A percentile compares a stretch with the other conserved stretches of the same genome.
phyloP scores from a whole-genome alignment of 1,139 yeast genomes.

The Yamadazyma membranifaciens region DNA sequence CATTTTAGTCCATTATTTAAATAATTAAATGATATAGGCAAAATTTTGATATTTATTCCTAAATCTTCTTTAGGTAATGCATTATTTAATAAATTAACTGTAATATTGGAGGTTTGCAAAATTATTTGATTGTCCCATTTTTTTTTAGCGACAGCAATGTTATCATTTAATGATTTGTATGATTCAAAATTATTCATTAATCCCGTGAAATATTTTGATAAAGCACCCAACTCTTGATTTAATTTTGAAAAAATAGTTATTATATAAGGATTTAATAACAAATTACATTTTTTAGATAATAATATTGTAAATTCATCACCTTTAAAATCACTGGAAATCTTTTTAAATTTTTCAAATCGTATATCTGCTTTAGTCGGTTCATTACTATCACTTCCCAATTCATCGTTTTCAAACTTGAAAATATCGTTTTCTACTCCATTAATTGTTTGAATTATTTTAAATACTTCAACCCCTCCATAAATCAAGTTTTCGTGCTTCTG shows the following conservation, averaged over 20 bases:
- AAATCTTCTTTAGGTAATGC: slow-evolving; percentile 14
- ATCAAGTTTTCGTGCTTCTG: slow-evolving; percentile 40
- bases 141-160: neutral
- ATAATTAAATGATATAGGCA: slow-evolving; percentile 41
- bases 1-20: slow-evolving; percentile 27
- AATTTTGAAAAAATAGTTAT: slow-evolving; percentile 10
- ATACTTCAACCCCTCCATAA: slow-evolving; percentile 47
- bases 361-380: slow-evolving; percentile 42
- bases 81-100: slow-evolving; percentile 4
- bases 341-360: slow-evolving; percentile 48
- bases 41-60: slow-evolving; percentile 21
- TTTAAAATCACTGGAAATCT: slow-evolving; percentile 17
- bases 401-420: slow-evolving; percentile 19
- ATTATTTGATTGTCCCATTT: slow-evolving; percentile 19
- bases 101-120: slow-evolving; percentile 34
- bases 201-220: neutral
- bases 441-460: slow-evolving; percentile 22
- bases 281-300: slow-evolving; percentile 40
- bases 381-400: slow-evolving; percentile 6
- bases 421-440: slow-evolving; percentile 18
- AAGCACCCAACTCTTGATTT: slow-evolving; percentile 8
- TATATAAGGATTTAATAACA: slow-evolving; percentile 28
- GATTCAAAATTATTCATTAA: slow-evolving; percentile 14
- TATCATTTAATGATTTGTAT: slow-evolving; percentile 5
- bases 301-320: slow-evolving; percentile 40